Evolutionary conservation across 2,329 filamentous ascomycete genomes (phyloP), one percentile per base, ranked within the genome.

Genomic region (Orbilia javanica): DNA sequence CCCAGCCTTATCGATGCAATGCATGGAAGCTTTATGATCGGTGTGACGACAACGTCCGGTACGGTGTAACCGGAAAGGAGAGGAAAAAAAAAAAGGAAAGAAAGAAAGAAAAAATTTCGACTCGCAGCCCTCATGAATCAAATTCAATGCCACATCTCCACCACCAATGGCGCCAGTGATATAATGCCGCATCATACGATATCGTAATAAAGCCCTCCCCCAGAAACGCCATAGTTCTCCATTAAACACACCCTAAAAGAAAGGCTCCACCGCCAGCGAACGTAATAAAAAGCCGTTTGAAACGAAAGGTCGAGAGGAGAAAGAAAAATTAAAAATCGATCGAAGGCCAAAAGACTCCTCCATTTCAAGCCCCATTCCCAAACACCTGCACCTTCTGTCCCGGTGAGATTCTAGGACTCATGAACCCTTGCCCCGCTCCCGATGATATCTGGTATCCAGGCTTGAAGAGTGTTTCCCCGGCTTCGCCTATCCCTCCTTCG

Each of bases 401-500:
- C 36, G 69, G 69, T 11, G 69, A 46, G 31, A 72, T 72, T 18
- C 53, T 65, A 25, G 69, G 69, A 50, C 69, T 72, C 50, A 66
- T 34, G 6, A 63, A 64, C 22, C 68, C 60, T 18, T 57, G 69
- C 60, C 48, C 48, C 10, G 13, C 11, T 18, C 20, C 48, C 27
- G 48, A 31, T 10, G 52, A 31, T 46, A 76, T 68, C 36, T 76
- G 44, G 46, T 76, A 76, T 68, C 72, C 72, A 8, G 72, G 72
- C 36, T 69, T 76, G 46, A 76, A 76, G n/a, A 76, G 46, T 11
- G 53, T 42, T 29, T 55, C 64, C n/a, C 20, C 27, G 3, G 53
- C 15, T 44, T 36, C n/a, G 53, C 64, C 72, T 76, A 34, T 60
- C 39, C 13, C 39, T 44, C 52, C 29, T n/a, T 55, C 52, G 52